Percentiles rank a stretch among this genome's conserved stretches.
phyloP scores from a whole-genome alignment of 169 alveolate genomes.

The Eimeria falciformis region DNA sequence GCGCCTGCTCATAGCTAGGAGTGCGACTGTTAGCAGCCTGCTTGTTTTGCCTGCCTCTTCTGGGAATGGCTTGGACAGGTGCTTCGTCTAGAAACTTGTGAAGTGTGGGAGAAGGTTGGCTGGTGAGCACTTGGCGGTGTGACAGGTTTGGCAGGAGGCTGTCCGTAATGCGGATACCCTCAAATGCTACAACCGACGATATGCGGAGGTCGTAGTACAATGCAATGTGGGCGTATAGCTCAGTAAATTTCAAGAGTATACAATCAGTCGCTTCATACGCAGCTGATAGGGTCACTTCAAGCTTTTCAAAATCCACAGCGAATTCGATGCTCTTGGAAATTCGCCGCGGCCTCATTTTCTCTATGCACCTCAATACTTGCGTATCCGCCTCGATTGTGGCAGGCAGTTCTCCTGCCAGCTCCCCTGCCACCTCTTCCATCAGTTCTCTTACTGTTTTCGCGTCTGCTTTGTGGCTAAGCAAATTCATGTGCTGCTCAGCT shows the following conservation, averaged over 20 bases:
- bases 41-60: not conserved
- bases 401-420: conserved; percentile 49
- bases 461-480: not conserved
- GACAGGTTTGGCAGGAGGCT: conserved; percentile 38
- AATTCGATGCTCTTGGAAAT: conserved; percentile 51
- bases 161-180: conserved; percentile 38
- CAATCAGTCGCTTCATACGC: conserved; percentile 57
- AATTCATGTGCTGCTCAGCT: not conserved
- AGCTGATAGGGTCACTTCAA: conserved; percentile 47
- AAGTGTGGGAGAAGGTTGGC: not conserved
- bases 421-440: not conserved
- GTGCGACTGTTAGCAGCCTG: not conserved
- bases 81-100: not conserved
- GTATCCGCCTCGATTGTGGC: conserved; percentile 41
- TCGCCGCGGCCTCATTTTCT: conserved; percentile 44
- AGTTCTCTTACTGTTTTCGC: not conserved
- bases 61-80: not conserved
- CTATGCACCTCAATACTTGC: conserved; percentile 24
- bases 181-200: conserved; percentile 34
- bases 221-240: conserved; percentile 51
- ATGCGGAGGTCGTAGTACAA: conserved; percentile 57
- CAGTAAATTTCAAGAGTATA: conserved; percentile 16
- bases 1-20: not conserved
- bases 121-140: conserved; percentile 11
- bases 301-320: conserved; percentile 25